These are phyloP conservation scores for Aegle marmelos DNA, from an alignment of 345 rosid genomes.

Conservation along the genomic window DNA sequence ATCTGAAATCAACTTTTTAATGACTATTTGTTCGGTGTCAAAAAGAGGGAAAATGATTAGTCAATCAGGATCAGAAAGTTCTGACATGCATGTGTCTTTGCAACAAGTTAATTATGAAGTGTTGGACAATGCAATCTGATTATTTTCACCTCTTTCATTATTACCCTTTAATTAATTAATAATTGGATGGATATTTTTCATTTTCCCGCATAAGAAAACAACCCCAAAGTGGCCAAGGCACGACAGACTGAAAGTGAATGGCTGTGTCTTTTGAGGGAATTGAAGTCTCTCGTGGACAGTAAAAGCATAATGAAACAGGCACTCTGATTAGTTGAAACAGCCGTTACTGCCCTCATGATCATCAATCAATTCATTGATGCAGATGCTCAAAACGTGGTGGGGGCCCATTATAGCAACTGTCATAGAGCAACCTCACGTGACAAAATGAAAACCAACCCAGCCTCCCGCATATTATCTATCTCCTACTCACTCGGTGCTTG, in stretches of 20 bases:
- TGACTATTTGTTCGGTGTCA: too few relatives aligned
- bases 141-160: background rate
- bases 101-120: background rate
- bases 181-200: background rate
- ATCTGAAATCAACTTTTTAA: background rate
- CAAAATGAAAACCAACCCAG: too few relatives aligned
- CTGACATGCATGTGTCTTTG: background rate
- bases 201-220: background rate
- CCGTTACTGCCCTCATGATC: conserved; percentile 8
- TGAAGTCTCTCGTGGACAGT: background rate
- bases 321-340: background rate
- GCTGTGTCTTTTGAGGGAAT: background rate
- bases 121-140: background rate
- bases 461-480: background rate
- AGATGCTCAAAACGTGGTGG: conserved; percentile 2
- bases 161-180: background rate
- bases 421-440: conserved; percentile 5
- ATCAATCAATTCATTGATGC: background rate
- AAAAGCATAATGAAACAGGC: background rate
- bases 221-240: background rate
- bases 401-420: conserved; percentile 7
- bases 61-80: background rate
- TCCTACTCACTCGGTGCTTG: background rate
- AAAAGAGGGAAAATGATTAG: background rate
- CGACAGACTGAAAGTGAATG: background rate